A percentile compares a stretch with the other conserved stretches of the same genome.
Evolutionary conservation across 2,329 filamentous ascomycete species (phyloP).

Genomic region (Fusarium sp.): DNA sequence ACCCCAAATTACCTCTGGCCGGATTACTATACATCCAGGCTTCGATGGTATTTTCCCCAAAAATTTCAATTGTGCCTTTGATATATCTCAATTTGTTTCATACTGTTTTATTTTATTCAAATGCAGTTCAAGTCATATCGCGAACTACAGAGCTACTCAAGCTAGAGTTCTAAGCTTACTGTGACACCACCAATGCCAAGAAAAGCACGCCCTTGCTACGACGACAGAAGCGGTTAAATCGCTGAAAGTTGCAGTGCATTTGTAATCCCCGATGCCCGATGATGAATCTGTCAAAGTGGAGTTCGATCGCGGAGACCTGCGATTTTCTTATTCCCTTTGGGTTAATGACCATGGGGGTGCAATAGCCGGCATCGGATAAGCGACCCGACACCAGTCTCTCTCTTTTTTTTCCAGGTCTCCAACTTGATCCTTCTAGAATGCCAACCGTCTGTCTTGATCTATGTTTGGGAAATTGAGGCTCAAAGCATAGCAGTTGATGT

Average conservation of each 20-base stretch:
- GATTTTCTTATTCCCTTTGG: not conserved
- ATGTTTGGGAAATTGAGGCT: fast-evolving
- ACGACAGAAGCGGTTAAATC: not conserved
- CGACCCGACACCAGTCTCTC: not conserved
- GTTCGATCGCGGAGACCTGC: constrained; percentile 1
- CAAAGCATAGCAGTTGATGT: too few species aligned
- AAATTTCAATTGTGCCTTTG: too few species aligned
- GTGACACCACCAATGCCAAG: too few species aligned
- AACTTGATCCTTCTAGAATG: fast-evolving
- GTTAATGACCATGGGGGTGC: constrained; percentile 1
- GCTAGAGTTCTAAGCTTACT: too few species aligned
- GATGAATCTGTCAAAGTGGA: constrained; percentile 2
- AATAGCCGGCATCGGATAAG: constrained; percentile 11
- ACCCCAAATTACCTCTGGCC: too few species aligned
- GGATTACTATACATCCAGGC: too few species aligned
- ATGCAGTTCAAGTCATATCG: too few species aligned
- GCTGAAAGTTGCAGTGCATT: not conserved
- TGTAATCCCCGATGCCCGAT: constrained; percentile 3
- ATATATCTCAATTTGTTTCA: too few species aligned
- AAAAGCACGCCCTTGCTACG: not conserved
- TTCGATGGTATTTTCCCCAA: too few species aligned
- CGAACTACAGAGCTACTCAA: too few species aligned
- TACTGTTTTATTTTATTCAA: too few species aligned
- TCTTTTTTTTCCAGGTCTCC: not conserved
- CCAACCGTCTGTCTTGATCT: fast-evolving